These are phyloP conservation scores for Amanita brunnescens DNA, from an alignment of 768 basidiomycete species.

Conservation along the genomic window DNA sequence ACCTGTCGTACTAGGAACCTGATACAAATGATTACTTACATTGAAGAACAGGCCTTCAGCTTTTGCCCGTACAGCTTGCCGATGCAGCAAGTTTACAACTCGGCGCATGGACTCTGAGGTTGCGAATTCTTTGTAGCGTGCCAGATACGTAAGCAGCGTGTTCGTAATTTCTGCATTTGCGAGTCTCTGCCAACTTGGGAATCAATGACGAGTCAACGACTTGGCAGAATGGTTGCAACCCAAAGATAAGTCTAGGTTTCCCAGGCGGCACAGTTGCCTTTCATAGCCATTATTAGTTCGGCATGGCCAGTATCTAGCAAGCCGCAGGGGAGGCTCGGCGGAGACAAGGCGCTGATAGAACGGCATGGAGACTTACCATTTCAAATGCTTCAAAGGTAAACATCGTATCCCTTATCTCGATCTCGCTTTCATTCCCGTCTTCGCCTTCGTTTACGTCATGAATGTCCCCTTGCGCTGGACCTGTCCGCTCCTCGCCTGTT, in stretches of 20 bases:
- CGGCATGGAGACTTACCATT: constrained; percentile 43
- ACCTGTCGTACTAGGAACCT: neutral
- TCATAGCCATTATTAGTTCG: neutral
- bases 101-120: constrained; percentile 81
- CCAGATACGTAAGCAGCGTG: constrained; percentile 76
- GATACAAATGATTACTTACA: constrained; percentile 34
- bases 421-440: constrained; percentile 27
- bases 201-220: neutral
- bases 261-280: neutral
- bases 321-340: neutral
- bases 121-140: constrained; percentile 75
- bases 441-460: constrained; percentile 50
- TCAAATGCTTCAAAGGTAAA: constrained; percentile 93
- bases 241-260: neutral
- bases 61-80: constrained; percentile 84
- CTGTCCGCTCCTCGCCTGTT: neutral
- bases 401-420: constrained; percentile 70
- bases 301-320: neutral
- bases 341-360: neutral
- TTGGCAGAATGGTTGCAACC: neutral
- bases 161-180: constrained; percentile 79
- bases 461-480: constrained; percentile 13
- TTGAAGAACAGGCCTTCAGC: constrained; percentile 96
- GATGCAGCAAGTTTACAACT: constrained; percentile 81
- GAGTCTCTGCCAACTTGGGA: constrained; percentile 60